phyloP scores from a whole-genome alignment of 2,329 filamentous ascomycete genomes.

The Claviceps sorghi region DNA sequence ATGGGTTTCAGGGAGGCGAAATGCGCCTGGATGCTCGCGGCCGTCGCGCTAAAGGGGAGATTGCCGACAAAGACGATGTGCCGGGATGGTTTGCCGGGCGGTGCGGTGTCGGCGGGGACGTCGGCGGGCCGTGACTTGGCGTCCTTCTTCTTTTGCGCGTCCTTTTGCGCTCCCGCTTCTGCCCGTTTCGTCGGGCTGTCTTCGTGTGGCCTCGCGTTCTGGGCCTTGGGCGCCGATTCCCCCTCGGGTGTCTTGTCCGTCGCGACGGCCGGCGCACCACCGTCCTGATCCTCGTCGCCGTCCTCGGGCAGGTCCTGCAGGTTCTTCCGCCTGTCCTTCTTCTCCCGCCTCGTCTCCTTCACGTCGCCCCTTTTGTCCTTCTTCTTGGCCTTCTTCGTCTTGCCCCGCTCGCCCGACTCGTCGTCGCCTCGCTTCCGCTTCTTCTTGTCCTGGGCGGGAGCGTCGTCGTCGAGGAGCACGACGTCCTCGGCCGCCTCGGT shows the following conservation, averaged over 20 bases:
- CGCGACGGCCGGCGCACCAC: constrained; percentile 4
- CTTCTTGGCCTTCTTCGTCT: constrained; percentile 20
- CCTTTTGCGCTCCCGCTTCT: too few species aligned
- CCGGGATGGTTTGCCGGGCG: constrained; percentile 15
- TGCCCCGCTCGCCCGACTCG: constrained; percentile 9
- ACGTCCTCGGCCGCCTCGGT: constrained; percentile 17
- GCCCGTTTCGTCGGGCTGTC: too few species aligned
- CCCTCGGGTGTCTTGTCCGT: too few species aligned
- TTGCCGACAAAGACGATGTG: constrained; percentile 45
- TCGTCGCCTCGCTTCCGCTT: constrained; percentile 23
- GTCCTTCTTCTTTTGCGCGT: background rate
- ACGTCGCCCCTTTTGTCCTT: constrained; percentile 19
- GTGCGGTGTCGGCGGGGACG: constrained; percentile 7
- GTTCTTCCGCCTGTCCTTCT: constrained; percentile 26
- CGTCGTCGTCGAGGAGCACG: constrained; percentile 7
- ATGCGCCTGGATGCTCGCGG: constrained; percentile 53
- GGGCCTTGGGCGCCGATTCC: too few species aligned
- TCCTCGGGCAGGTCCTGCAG: constrained; percentile 22
- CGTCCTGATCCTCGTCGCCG: constrained; percentile 12
- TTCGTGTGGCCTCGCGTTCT: too few species aligned
- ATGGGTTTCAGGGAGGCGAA: constrained; percentile 51
- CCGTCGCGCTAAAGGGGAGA: constrained; percentile 71
- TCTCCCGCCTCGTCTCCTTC: constrained; percentile 23
- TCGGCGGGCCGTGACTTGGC: background rate
- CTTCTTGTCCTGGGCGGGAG: constrained; percentile 21